phyloP scores from a whole-genome alignment of 2,329 filamentous ascomycete genomes.

The Falciphora oryzae region DNA sequence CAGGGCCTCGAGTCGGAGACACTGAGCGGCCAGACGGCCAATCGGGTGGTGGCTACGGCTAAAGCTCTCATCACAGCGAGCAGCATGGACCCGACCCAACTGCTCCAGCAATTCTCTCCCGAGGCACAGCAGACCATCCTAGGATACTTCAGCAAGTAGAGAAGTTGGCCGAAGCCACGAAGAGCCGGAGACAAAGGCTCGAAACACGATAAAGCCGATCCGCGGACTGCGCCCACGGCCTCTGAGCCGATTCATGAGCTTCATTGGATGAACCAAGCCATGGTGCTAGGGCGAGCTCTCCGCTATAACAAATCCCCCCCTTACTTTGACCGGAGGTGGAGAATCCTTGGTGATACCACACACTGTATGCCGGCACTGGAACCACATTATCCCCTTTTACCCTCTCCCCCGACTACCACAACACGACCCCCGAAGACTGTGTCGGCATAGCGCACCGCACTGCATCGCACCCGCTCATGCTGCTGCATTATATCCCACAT shows the following conservation, averaged over 20 bases:
- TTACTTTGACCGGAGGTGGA: not conserved
- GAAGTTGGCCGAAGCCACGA: slow-evolving; percentile 1
- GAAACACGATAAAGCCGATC: not conserved
- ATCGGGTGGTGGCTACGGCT: slow-evolving; percentile 68
- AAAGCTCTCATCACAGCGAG: slow-evolving; percentile 72
- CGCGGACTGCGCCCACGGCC: not conserved
- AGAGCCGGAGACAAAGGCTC: not conserved
- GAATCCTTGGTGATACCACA: not conserved
- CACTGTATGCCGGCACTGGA: not conserved
- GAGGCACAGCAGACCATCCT: slow-evolving; percentile 78
- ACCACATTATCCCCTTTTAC: not conserved
- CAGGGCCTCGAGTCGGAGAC: slow-evolving; percentile 89
- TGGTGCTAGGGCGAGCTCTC: not conserved
- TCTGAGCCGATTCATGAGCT: not conserved
- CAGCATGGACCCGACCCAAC: slow-evolving; percentile 67
- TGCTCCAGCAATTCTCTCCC: slow-evolving; percentile 68
- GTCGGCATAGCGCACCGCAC: not conserved
- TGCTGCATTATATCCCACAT: not conserved
- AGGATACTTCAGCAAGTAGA: slow-evolving; percentile 54
- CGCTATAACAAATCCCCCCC: not conserved
- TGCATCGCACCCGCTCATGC: not conserved
- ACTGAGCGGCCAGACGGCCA: slow-evolving; percentile 76
- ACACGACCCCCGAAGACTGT: not conserved
- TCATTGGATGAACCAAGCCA: not conserved
- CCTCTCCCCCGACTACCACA: not conserved